Conservation (phyloP, 345 rosid species). For the Acer campestre region DNA sequence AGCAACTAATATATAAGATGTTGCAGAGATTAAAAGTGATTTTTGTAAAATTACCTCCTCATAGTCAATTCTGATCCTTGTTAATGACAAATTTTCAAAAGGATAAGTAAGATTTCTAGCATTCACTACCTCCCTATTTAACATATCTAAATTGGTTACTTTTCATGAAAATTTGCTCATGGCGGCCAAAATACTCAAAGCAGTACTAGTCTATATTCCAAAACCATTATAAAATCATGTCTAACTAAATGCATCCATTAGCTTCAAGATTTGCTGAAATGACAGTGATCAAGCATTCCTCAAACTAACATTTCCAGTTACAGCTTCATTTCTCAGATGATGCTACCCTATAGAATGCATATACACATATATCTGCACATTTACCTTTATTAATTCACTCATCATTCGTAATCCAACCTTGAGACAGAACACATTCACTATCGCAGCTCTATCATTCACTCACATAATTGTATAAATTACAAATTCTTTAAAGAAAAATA, state of each 20-base stretch:
- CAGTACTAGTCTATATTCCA: not conserved
- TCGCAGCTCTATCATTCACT: not conserved
- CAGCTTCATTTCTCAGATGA: not conserved
- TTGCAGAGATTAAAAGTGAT: not conserved
- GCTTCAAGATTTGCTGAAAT: not conserved
- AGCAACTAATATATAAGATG: not conserved
- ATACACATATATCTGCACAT: not conserved
- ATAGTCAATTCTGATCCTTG: not conserved
- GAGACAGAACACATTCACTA: not conserved
- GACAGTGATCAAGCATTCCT: not conserved
- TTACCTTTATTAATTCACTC: conserved; percentile 2
- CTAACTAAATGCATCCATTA: not conserved
- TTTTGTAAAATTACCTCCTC: not conserved
- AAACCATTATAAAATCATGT: not conserved
- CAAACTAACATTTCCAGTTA: not conserved
- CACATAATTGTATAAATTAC: not conserved
- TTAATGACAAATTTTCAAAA: not conserved
- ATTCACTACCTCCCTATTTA: not conserved
- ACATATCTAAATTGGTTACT: not conserved
- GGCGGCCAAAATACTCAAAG: not conserved
- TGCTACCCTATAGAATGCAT: not conserved
- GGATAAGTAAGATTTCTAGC: not conserved
- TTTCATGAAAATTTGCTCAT: conserved; percentile 2
- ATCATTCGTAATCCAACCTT: not conserved
- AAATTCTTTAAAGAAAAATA: not conserved